A percentile compares a stretch with the other conserved stretches of the same genome.
Evolutionary conservation across 495 filamentous ascomycete species (phyloP).

Genomic region (Penicillium mononematosum): DNA sequence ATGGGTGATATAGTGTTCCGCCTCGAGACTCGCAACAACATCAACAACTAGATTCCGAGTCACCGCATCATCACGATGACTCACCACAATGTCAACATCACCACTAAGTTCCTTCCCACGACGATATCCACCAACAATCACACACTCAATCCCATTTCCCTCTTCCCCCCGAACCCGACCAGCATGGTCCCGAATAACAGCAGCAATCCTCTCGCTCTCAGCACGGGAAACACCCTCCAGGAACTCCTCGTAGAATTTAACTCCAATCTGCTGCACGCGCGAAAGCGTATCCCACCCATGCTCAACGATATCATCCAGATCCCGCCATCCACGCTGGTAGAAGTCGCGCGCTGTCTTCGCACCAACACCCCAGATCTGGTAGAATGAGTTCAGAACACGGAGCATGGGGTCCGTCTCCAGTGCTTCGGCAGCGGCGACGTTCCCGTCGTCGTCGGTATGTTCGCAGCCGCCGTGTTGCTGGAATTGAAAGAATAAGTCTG

Average conservation of each 20-base stretch:
- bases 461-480: slow-evolving; percentile 34
- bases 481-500: slow-evolving; percentile 76
- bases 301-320: slow-evolving; percentile 82
- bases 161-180: slow-evolving; percentile 39
- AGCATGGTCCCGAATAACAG: slow-evolving; percentile 62
- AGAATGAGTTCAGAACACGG: slow-evolving; percentile 64
- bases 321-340: slow-evolving; percentile 69
- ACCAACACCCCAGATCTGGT: slow-evolving; percentile 88
- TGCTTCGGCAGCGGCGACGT: slow-evolving; percentile 60
- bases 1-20: slow-evolving; percentile 72
- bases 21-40: slow-evolving; percentile 68
- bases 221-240: slow-evolving; percentile 62
- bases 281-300: slow-evolving; percentile 73
- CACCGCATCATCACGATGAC: slow-evolving; percentile 66
- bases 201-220: slow-evolving; percentile 72
- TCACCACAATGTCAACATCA: slow-evolving; percentile 85
- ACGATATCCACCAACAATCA: slow-evolving; percentile 82
- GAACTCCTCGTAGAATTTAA: slow-evolving; percentile 96
- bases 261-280: slow-evolving; percentile 85
- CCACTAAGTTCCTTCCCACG: slow-evolving; percentile 71
- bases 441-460: slow-evolving; percentile 45
- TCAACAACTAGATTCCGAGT: slow-evolving; percentile 66
- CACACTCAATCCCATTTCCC: slow-evolving; percentile 55
- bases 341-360: slow-evolving; percentile 79
- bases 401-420: slow-evolving; percentile 64